Conservation (phyloP, 2,329 filamentous ascomycete genomes). For the Taxawa tesnikishii region DNA sequence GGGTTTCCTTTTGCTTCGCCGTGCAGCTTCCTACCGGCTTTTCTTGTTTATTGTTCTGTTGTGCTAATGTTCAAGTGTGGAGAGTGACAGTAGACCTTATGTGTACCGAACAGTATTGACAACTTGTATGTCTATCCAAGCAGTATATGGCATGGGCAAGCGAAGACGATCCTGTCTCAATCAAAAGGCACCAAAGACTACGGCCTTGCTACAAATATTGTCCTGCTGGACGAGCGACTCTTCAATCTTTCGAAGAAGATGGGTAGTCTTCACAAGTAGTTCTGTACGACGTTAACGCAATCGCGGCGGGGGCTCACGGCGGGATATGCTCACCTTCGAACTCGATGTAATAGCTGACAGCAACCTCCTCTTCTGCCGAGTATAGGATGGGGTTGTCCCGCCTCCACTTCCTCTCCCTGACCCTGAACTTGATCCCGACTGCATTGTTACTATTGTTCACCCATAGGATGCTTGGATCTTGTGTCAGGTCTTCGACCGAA, state of each 20-base stretch:
- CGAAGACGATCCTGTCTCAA: too few species aligned
- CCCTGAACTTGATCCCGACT: slow-evolving; percentile 57
- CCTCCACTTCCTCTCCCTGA: slow-evolving; percentile 39
- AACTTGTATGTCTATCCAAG: too few species aligned
- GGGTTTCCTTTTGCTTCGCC: too few species aligned
- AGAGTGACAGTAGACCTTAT: too few species aligned
- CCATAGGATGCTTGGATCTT: slow-evolving; percentile 49
- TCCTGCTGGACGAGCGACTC: neutral
- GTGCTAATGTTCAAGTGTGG: too few species aligned
- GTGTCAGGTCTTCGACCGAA: slow-evolving; percentile 10
- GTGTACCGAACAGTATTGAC: too few species aligned
- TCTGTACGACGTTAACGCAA: neutral
- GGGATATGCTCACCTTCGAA: slow-evolving; percentile 51
- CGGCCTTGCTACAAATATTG: neutral
- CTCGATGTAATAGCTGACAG: slow-evolving; percentile 57
- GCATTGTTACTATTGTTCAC: slow-evolving; percentile 44
- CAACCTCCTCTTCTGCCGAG: slow-evolving; percentile 48
- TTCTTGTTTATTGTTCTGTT: too few species aligned
- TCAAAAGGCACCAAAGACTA: neutral
- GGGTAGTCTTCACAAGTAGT: neutral
- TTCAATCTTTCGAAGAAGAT: neutral
- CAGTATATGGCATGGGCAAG: too few species aligned
- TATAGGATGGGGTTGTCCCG: slow-evolving; percentile 42
- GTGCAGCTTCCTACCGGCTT: too few species aligned
- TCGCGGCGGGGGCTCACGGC: neutral